Base-by-base conservation (phyloP, 768 basidiomycete genomes). In the Xerocomus potaroensis region DNA sequence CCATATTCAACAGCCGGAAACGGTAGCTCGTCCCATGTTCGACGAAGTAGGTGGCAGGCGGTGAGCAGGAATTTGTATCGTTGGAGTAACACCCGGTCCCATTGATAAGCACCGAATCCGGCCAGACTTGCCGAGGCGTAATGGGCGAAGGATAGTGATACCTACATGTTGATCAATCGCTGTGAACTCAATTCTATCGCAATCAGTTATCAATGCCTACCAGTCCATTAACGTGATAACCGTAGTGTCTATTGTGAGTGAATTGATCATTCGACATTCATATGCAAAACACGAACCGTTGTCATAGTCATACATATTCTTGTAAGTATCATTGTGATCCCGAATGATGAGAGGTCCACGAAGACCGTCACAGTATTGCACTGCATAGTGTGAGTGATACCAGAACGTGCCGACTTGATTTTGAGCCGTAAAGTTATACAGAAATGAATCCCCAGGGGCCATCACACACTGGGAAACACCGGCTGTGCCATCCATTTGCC, bases 321-420 rank as follows among this genome's bases (percentile, higher is more conserved):
- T 54, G 3, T n/a, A n/a, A n/a, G n/a, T n/a, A n/a, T 53, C 57
- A 44, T 63, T 57, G 12, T 59, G 65, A 43, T 74, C 72, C 32
- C 71, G 71, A n/a, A 77, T 59, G 10, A 78, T 69, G 30, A 77
- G 24, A 14, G 71, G 60, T 2, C 75, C 76, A 33, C 77, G 58
- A 7, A 79, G 64, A 1, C 77, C 77, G 47, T 80, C 77, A 30
- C 57, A 58, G 8, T 56, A 50, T 37, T 57, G 58, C 23, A 51
- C 41, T 1, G 33, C 47, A 18, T 50, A 56, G 31, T 59, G 58
- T 15, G 58, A 58, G 39, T 62, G 57, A 43, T 58, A 60, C 72
- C 73, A 74, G 42, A 61, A 73, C 1, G 71, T 72, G 7, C 73
- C 73, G 2, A 64, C 57, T 41, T 71, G 68, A 31, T 62, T 36